phyloP scores from a whole-genome alignment of 2,329 filamentous ascomycete species.

The Zopfia rhizophila region DNA sequence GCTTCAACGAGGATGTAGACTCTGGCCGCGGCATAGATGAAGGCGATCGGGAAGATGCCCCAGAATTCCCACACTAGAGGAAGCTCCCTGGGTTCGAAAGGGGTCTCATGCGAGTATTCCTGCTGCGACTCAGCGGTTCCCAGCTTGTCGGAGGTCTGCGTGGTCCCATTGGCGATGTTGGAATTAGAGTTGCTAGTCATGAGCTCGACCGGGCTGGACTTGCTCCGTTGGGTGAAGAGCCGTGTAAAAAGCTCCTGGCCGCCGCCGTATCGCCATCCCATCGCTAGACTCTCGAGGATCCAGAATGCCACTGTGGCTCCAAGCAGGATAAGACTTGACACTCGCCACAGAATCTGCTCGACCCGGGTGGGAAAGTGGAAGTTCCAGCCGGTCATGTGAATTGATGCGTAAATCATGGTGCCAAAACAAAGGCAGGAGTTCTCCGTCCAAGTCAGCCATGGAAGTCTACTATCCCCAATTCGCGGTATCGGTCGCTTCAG shows the following conservation, averaged over 20 bases:
- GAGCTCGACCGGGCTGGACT: slow-evolving; percentile 19
- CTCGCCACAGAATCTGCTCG: slow-evolving; percentile 23
- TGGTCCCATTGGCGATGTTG: too few species aligned
- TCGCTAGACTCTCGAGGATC: slow-evolving; percentile 30
- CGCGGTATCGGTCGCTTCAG: slow-evolving; percentile 26
- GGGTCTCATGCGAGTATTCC: too few species aligned
- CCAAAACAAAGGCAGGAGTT: slow-evolving; percentile 23
- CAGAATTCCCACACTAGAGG: slow-evolving; percentile 29
- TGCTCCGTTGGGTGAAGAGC: slow-evolving; percentile 18
- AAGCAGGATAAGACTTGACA: slow-evolving; percentile 24
- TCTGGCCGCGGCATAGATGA: slow-evolving; percentile 29
- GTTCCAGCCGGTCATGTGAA: slow-evolving; percentile 27
- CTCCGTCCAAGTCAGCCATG: slow-evolving; percentile 24
- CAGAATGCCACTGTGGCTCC: slow-evolving; percentile 31
- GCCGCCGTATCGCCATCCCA: slow-evolving; percentile 26
- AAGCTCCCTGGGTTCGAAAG: slow-evolving; percentile 26
- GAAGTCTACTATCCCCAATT: slow-evolving; percentile 28
- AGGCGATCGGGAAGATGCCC: slow-evolving; percentile 27
- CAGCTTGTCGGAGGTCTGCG: too few species aligned
- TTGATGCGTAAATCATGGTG: slow-evolving; percentile 16
- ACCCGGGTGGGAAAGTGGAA: slow-evolving; percentile 21
- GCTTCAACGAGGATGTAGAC: slow-evolving; percentile 29
- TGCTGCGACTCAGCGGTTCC: too few species aligned
- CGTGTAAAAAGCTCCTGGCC: slow-evolving; percentile 27
- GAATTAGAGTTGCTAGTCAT: slow-evolving; percentile 23